Evolutionary conservation across 768 basidiomycete genomes (phyloP), one percentile per base, ranked within the genome.

Genomic region (Gymnopilus junonius): DNA sequence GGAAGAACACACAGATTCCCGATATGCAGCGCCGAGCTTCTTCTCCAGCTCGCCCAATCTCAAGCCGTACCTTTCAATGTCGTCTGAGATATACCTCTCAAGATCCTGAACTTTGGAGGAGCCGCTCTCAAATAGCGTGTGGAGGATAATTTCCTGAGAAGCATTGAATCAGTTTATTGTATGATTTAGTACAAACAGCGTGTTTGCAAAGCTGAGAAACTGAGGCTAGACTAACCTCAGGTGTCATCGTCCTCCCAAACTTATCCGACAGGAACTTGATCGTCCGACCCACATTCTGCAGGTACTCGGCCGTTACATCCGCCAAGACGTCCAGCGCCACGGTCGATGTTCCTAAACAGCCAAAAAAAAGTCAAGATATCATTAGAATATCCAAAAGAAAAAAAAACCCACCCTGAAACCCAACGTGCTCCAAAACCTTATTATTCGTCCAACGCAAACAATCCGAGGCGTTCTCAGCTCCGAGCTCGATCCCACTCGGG

Each of bases 111-210:
- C 79, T 59, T 87, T 85, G 0, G 93, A 87, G 7, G 85, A 87
- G 4, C 96, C 96, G 63, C 91, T 93, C 76, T 97, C 94, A 67
- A 95, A 93, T 17, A 98, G 79, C 0, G 94, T 91, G 73, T 97
- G 94, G 1, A 95, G 83, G 37, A 97, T 88, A 34, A 97, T 96
- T 88, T 97, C 94, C 94, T 97, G n/a, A n/a, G n/a, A n/a, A n/a
- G n/a, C n/a, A 62, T 46, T 17, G 15, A 2, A 29, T 29, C 27
- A 31, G 29, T 10, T 27, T 15, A 25, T 29, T 6, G 27, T 17
- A 27, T 50, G 1, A 32, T 23, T 21, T 34, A 39, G 31, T 17
- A 23, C 21, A 23, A 25, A 45, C 34, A 29, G 8, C 20, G 20
- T 27, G 12, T 10, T 21, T 34, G 15, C 25, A n/a, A 32, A 62